Evolutionary conservation across 768 basidiomycete genomes (phyloP).

Genomic region (Xerocomellus amylosporus): DNA sequence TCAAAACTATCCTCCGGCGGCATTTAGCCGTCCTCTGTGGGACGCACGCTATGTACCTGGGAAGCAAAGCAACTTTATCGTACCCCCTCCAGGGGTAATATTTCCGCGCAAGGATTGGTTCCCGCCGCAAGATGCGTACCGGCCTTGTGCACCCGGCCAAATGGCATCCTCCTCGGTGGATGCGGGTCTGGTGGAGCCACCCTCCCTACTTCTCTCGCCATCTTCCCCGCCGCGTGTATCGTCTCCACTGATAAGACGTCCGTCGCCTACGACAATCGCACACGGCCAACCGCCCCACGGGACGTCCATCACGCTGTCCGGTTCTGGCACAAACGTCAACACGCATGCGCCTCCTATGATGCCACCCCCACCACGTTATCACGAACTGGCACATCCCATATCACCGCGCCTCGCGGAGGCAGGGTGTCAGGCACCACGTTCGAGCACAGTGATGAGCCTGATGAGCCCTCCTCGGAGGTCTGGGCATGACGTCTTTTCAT

Average conservation of each 20-base stretch:
- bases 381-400: constrained; percentile 7
- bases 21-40: constrained; percentile 3
- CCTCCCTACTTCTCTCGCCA: constrained; percentile 17
- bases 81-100: constrained; percentile 29
- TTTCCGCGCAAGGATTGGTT: constrained; percentile 23
- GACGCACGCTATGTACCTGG: constrained; percentile 8
- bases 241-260: constrained; percentile 14
- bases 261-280: constrained; percentile 11
- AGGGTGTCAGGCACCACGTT: constrained; percentile 26
- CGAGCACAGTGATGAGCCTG: constrained; percentile 2
- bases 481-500: constrained; percentile 9
- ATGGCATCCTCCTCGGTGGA: constrained; percentile 3
- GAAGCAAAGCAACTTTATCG: constrained; percentile 12
- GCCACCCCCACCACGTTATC: constrained; percentile 20
- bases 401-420: constrained; percentile 24
- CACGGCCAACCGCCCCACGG: constrained; percentile 4
- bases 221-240: constrained; percentile 11
- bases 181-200: constrained; percentile 6
- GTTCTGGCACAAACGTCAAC: constrained; percentile 8
- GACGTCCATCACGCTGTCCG: background rate
- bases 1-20: constrained; percentile 7
- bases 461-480: constrained; percentile 18
- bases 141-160: constrained; percentile 2
- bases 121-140: constrained; percentile 14
- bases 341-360: constrained; percentile 9